Conservation (phyloP, 352 stramenopile species). For the Phytopythium cucurbitacearum region DNA sequence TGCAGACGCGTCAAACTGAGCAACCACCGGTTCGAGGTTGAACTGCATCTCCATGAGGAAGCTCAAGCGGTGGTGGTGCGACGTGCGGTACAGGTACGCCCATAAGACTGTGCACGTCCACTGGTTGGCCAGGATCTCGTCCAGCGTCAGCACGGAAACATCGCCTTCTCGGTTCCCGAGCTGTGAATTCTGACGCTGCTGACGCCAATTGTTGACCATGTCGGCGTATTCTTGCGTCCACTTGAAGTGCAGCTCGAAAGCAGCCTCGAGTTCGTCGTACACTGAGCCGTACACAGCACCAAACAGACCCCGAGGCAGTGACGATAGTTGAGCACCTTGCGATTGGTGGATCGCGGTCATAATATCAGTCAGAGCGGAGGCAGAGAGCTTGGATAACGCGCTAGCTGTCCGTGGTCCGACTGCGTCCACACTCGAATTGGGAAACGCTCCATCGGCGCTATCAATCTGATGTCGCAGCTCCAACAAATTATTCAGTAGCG, state of each 20-base stretch:
- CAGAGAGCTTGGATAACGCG: too few species aligned
- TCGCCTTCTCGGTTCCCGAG: slow-evolving; percentile 7
- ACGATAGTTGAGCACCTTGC: too few species aligned
- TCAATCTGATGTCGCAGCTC: not conserved
- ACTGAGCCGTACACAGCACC: too few species aligned
- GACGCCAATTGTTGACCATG: too few species aligned
- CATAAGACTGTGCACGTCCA: slow-evolving; percentile 74
- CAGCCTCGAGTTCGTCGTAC: too few species aligned
- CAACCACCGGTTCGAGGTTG: slow-evolving; percentile 34
- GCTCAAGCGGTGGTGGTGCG: slow-evolving; percentile 46
- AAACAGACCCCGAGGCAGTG: too few species aligned
- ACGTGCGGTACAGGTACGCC: slow-evolving; percentile 55
- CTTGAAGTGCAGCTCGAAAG: too few species aligned
- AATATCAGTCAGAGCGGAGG: too few species aligned
- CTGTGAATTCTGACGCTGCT: not conserved
- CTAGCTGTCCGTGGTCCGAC: too few species aligned
- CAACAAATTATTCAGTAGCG: slow-evolving; percentile 25
- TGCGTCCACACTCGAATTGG: not conserved
- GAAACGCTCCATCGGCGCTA: not conserved
- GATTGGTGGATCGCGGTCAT: too few species aligned
- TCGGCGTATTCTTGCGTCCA: too few species aligned
- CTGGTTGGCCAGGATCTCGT: slow-evolving; percentile 57
- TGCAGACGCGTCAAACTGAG: slow-evolving; percentile 12
- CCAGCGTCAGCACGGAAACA: slow-evolving; percentile 29
- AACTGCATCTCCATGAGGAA: slow-evolving; percentile 58